These are phyloP conservation scores for Saccharomycopsis malanga DNA, from an alignment of 805 yeast genomes.

Conservation along the genomic window DNA sequence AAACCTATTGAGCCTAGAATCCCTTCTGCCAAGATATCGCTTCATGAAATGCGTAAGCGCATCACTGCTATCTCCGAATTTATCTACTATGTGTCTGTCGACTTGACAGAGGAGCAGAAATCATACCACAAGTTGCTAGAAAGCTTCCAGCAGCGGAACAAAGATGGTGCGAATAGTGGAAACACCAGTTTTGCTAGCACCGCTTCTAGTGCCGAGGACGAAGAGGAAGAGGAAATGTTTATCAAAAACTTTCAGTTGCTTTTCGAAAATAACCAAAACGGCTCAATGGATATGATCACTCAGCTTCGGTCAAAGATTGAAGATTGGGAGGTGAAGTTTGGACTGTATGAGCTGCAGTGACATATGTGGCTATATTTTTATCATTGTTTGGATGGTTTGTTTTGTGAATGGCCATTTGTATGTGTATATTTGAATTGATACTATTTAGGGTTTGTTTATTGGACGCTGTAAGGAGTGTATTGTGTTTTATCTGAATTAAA, in stretches of 20 bases:
- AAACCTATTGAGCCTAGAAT: constrained; percentile 78
- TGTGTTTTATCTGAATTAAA: too few relatives aligned
- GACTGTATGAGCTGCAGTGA: constrained; percentile 30
- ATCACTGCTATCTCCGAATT: constrained; percentile 88
- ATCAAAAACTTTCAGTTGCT: constrained; percentile 21
- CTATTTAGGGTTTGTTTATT: too few relatives aligned
- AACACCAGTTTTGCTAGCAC: constrained; percentile 13
- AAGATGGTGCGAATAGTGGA: constrained; percentile 15
- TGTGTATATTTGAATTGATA: too few relatives aligned
- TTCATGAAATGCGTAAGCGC: constrained; percentile 81
- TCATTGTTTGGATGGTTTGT: too few relatives aligned
- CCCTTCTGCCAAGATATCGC: constrained; percentile 67
- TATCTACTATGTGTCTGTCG: constrained; percentile 41
- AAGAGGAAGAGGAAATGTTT: constrained; percentile 26
- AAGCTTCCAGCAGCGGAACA: constrained; percentile 18
- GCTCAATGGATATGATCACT: constrained; percentile 63
- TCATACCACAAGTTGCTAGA: constrained; percentile 31
- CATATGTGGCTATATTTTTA: too few relatives aligned
- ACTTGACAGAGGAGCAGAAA: constrained; percentile 67
- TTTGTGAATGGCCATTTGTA: too few relatives aligned
- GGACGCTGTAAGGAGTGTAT: too few relatives aligned
- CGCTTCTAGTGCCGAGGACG: constrained; percentile 11
- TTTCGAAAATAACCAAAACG: constrained; percentile 44
- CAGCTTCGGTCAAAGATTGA: constrained; percentile 61
- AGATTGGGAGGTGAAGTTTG: constrained; percentile 73